phyloP scores from a whole-genome alignment of 345 rosid genomes.

The Gossypium anomalum region DNA sequence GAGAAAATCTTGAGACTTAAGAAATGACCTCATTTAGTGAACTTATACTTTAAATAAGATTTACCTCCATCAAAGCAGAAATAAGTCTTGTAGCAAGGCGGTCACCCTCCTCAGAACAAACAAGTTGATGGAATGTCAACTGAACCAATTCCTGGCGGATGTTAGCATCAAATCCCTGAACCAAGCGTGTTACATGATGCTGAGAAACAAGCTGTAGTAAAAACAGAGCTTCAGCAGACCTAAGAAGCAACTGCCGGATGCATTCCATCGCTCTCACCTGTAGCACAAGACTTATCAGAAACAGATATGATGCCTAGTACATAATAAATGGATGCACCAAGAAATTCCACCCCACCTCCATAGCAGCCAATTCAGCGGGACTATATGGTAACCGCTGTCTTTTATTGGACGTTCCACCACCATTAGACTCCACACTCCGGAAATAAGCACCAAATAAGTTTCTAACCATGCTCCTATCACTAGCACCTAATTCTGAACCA shows the following conservation, averaged over 20 bases:
- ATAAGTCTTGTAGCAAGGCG: conserved; percentile 77
- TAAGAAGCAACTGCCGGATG: conserved; percentile 85
- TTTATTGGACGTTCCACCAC: conserved; percentile 61
- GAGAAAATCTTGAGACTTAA: conserved; percentile 4
- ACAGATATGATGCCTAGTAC: conserved; percentile 12
- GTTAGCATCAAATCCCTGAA: conserved; percentile 76
- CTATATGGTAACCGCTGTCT: conserved; percentile 79
- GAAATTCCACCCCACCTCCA: conserved; percentile 57
- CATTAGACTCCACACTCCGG: conserved; percentile 51
- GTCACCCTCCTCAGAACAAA: conserved; percentile 97
- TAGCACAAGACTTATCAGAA: conserved; percentile 19
- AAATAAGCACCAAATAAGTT: conserved; percentile 72
- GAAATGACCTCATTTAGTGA: not conserved
- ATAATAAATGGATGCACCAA: conserved; percentile 13
- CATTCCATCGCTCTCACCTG: conserved; percentile 99
- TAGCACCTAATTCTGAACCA: conserved; percentile 56
- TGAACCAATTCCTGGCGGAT: conserved; percentile 58
- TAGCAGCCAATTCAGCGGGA: conserved; percentile 89
- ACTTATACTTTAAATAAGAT: not conserved
- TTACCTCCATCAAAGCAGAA: conserved; percentile 89
- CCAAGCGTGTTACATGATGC: conserved; percentile 76
- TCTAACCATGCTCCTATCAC: conserved; percentile 71
- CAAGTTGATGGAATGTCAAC: conserved; percentile 86
- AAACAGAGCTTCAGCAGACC: conserved; percentile 96
- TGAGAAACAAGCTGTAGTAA: conserved; percentile 86